Conservation (phyloP, 2,329 filamentous ascomycete species). For the Chaetomiaceae sp. region DNA sequence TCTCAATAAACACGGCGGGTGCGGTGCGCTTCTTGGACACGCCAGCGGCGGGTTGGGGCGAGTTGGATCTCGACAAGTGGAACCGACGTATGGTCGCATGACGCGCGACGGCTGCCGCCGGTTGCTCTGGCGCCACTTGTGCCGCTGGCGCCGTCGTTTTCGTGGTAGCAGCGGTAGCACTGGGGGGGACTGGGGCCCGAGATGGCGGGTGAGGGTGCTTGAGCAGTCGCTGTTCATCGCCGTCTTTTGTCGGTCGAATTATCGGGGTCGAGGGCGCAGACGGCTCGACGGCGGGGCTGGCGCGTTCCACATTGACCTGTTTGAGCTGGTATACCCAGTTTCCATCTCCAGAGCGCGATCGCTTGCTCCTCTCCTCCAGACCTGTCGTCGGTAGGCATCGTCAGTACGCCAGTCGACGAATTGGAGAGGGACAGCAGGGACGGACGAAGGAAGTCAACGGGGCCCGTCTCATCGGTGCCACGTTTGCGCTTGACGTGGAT, state of each 20-base stretch:
- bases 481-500: slow-evolving; percentile 60
- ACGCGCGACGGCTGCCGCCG: not conserved
- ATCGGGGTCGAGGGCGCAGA: slow-evolving; percentile 34
- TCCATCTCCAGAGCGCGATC: slow-evolving; percentile 39
- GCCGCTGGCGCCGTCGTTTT: not conserved
- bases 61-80: slow-evolving; percentile 23
- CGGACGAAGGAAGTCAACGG: slow-evolving; percentile 53
- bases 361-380: slow-evolving; percentile 51
- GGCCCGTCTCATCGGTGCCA: slow-evolving; percentile 43
- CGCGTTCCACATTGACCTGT: slow-evolving; percentile 29
- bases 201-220: slow-evolving; percentile 20
- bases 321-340: slow-evolving; percentile 55
- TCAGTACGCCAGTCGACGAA: slow-evolving; percentile 6
- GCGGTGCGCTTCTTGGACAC: slow-evolving; percentile 24
- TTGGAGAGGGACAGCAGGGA: slow-evolving; percentile 14
- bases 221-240: slow-evolving; percentile 26
- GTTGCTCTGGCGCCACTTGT: not conserved
- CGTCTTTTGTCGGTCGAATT: slow-evolving; percentile 45
- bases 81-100: slow-evolving; percentile 23
- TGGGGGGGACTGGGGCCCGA: slow-evolving; percentile 13
- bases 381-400: slow-evolving; percentile 33
- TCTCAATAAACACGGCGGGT: slow-evolving; percentile 25
- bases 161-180: slow-evolving; percentile 6
- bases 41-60: slow-evolving; percentile 14
- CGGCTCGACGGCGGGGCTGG: slow-evolving; percentile 27